Evolutionary conservation across 1,139 yeast species (phyloP).

Genomic region (Debaryomyces sp.): DNA sequence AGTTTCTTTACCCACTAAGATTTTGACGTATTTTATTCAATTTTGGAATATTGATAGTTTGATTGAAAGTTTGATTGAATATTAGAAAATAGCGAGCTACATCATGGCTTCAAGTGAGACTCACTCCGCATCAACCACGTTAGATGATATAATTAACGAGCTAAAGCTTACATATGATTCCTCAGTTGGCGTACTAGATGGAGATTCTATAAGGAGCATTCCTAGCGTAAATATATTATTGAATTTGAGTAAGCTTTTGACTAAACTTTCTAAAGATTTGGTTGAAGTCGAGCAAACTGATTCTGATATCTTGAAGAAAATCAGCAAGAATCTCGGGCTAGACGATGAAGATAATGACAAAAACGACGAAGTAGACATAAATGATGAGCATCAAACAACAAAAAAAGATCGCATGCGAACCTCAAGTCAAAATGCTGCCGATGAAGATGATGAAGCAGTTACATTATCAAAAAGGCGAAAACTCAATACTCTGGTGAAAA

Average conservation of each 20-base stretch:
- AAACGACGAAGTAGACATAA: background rate
- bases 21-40: background rate
- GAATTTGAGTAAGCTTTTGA: slow-evolving; percentile 49
- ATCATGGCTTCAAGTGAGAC: slow-evolving; percentile 19
- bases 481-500: background rate
- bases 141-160: slow-evolving; percentile 56
- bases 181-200: slow-evolving; percentile 61
- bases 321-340: slow-evolving; percentile 17
- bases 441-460: slow-evolving; percentile 17
- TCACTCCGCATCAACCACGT: slow-evolving; percentile 43
- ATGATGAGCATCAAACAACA: slow-evolving; percentile 12
- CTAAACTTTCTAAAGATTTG: slow-evolving; percentile 52
- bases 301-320: slow-evolving; percentile 32
- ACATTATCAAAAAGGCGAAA: slow-evolving; percentile 17
- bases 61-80: slow-evolving; percentile 1
- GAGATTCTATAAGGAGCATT: slow-evolving; percentile 51
- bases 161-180: slow-evolving; percentile 59
- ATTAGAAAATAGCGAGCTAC: slow-evolving; percentile 1
- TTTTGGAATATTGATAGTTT: background rate
- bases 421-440: slow-evolving; percentile 7
- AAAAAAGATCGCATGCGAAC: slow-evolving; percentile 8
- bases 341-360: slow-evolving; percentile 11
- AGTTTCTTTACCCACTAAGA: background rate
- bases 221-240: slow-evolving; percentile 51
- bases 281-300: slow-evolving; percentile 51